Evolutionary conservation across 208 protist genomes (phyloP), one percentile per base, ranked within the genome.

Genomic region (Trypanosoma avium): DNA sequence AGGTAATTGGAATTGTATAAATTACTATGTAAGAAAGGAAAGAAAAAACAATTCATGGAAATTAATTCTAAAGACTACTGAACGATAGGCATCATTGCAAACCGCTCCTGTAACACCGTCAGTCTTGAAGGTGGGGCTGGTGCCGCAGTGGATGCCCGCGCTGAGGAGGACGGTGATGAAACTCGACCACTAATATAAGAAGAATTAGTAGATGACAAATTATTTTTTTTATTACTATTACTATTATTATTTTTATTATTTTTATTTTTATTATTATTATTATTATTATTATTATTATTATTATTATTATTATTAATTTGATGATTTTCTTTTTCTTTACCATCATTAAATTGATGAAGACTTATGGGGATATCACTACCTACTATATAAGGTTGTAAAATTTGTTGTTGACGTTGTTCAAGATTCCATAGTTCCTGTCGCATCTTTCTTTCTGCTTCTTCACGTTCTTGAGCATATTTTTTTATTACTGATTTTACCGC

Each of bases 51-150:
- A n/a, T n/a, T n/a, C n/a, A n/a, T n/a, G n/a, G n/a, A n/a, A n/a
- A n/a, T 49, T 49, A 21, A 15, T 49, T 49, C 21, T 54, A 7
- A 13, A 36, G 9, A 26, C 49, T n/a, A 61, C 38, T 61, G 55
- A 27, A 36, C 24, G n/a, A 63, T 54, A 53, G 45, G 30, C 45
- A 63, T 52, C 12, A 40, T 52, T 17, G 49, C 30, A 59, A 67
- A 67, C 5, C 61, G 49, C 61, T 67, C 61, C 36, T 67, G 61
- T 17, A 67, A 29, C 21, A 40, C 32, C 9, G 52, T 48, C 6
- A 67, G 52, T 26, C 52, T 30, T 21, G 50, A 53, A n/a, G 52
- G 50, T 10, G 50, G 52, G 32, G 50, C 50, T 19, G 61, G 61
- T 38, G 52, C 36, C 32, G 48, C 50, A 36, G 61, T 57, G 13